Percentiles rank a stretch among this genome's conserved stretches.
Evolutionary conservation across 768 basidiomycete species (phyloP).

Genomic region (Podaxis sp.): DNA sequence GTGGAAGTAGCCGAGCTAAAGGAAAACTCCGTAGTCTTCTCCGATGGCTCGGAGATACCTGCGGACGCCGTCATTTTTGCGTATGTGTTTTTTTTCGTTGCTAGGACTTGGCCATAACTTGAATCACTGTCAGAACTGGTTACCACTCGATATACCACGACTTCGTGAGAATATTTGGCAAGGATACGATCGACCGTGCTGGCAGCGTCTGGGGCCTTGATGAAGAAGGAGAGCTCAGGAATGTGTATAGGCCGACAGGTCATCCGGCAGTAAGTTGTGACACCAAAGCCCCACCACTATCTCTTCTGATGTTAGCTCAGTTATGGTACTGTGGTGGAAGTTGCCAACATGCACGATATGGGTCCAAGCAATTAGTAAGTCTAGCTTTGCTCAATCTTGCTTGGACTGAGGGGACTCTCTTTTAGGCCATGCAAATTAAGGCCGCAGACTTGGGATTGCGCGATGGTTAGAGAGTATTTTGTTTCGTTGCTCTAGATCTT

Average conservation of each 20-base stretch:
- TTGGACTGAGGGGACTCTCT: too few relatives aligned
- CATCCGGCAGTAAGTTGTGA: constrained; percentile 37
- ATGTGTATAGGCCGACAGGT: constrained; percentile 39
- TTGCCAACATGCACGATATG: constrained; percentile 30
- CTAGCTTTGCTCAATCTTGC: neutral
- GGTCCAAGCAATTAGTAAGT: constrained; percentile 38
- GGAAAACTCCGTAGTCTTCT: constrained; percentile 34
- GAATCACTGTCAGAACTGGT: neutral
- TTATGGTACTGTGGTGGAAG: constrained; percentile 42
- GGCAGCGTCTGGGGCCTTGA: constrained; percentile 38
- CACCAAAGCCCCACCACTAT: neutral
- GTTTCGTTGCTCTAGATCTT: neutral
- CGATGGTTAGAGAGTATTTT: neutral
- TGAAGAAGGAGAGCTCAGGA: constrained; percentile 39
- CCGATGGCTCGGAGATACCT: constrained; percentile 36
- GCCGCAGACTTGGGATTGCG: constrained; percentile 1
- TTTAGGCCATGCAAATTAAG: constrained; percentile 12
- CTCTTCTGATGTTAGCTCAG: constrained; percentile 19
- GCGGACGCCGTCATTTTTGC: constrained; percentile 50
- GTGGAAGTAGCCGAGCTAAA: constrained; percentile 38
- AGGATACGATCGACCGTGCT: constrained; percentile 31
- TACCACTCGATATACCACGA: constrained; percentile 25
- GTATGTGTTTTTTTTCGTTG: constrained; percentile 19
- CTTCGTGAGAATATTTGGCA: constrained; percentile 33
- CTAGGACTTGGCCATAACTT: too few relatives aligned